These are phyloP conservation scores for Fulvia fulva DNA, from an alignment of 2,329 filamentous ascomycete species.

Conservation along the genomic window DNA sequence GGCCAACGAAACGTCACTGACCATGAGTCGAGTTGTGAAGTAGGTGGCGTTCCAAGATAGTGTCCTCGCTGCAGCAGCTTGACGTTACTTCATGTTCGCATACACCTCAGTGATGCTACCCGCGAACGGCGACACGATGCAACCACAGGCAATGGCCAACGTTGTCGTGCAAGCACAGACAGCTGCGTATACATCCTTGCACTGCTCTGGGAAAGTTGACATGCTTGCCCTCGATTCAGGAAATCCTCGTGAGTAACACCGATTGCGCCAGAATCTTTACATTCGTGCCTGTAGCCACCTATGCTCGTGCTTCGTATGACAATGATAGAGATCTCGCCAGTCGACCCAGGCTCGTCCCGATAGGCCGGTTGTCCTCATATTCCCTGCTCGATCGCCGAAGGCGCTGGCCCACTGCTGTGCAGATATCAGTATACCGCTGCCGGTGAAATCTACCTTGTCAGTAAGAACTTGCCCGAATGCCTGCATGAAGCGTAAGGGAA, in stretches of 20 bases:
- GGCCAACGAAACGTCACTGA: background rate
- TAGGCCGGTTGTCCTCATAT: too few relatives aligned
- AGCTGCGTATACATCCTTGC: background rate
- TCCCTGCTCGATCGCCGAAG: too few relatives aligned
- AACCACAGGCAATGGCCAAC: background rate
- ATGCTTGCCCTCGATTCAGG: background rate
- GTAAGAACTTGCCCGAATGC: too few relatives aligned
- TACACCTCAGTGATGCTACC: background rate
- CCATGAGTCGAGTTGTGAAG: background rate
- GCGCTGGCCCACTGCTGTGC: background rate
- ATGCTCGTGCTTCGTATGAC: background rate
- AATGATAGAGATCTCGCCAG: background rate
- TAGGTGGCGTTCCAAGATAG: background rate
- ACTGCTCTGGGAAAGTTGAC: background rate
- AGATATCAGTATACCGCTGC: too few relatives aligned
- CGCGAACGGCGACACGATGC: background rate
- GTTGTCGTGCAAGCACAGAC: background rate
- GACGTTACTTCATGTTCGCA: background rate
- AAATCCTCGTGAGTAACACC: too few relatives aligned
- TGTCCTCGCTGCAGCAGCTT: background rate
- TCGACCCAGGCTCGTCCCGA: background rate
- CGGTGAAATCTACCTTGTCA: too few relatives aligned
- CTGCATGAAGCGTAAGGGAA: too few relatives aligned
- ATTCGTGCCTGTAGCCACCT: background rate
- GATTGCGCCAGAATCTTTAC: too few relatives aligned